A percentile compares a stretch with the other conserved stretches of the same genome.
Conservation (phyloP, 495 filamentous ascomycete genomes). For the Aspergillus incahuasiensis region DNA sequence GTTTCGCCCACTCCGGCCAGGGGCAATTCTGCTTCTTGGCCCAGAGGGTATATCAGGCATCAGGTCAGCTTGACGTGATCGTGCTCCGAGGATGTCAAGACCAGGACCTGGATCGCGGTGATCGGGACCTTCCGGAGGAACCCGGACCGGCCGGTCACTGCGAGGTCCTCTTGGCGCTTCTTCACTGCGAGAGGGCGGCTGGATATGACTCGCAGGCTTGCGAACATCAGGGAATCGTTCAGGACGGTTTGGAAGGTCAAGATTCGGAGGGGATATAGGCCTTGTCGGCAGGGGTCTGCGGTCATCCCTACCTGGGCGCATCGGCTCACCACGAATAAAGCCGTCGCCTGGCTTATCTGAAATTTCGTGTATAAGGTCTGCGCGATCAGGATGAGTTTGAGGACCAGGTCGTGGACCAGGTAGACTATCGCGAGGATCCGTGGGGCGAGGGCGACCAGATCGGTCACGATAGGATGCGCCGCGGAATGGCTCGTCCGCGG, state of each 20-base stretch:
- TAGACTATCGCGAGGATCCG: constrained; percentile 18
- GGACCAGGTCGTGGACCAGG: constrained; percentile 18
- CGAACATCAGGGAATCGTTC: constrained; percentile 39
- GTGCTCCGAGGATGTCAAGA: constrained; percentile 52
- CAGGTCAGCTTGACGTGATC: constrained; percentile 50
- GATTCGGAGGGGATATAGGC: constrained; percentile 27
- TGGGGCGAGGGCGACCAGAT: constrained; percentile 29
- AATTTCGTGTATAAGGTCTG: constrained; percentile 35
- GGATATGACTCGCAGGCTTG: constrained; percentile 22
- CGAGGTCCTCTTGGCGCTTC: constrained; percentile 41
- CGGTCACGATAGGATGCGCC: constrained; percentile 36
- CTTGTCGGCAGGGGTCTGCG: constrained; percentile 26
- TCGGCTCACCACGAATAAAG: constrained; percentile 30
- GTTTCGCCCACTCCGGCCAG: constrained; percentile 32
- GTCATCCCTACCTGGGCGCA: constrained; percentile 35
- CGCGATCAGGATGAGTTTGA: constrained; percentile 30
- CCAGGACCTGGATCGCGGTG: constrained; percentile 23
- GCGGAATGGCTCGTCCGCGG: constrained; percentile 40
- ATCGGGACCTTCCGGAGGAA: constrained; percentile 21
- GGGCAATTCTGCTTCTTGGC: constrained; percentile 50
- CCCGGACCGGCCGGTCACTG: constrained; percentile 27
- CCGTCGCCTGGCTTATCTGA: constrained; percentile 29
- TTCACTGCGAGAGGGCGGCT: constrained; percentile 24
- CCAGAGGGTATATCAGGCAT: constrained; percentile 63
- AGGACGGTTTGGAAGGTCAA: constrained; percentile 33